Percentiles rank a stretch among this genome's conserved stretches.
Conservation (phyloP, 306 rosid genomes). For the Ormosia emarginata region DNA sequence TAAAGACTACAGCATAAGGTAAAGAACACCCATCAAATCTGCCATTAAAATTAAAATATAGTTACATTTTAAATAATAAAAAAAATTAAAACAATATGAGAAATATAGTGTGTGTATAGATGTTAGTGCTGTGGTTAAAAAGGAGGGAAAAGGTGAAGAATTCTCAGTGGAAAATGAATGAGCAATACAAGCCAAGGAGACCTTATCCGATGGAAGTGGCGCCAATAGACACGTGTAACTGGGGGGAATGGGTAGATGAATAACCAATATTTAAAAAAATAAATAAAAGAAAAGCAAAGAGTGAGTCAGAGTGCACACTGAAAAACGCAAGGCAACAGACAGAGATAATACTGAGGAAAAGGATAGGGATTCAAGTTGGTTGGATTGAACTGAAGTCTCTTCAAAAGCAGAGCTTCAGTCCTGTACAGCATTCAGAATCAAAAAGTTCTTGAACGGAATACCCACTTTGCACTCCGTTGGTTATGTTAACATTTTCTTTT, state of each 20-base stretch:
- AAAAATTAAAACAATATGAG: not conserved
- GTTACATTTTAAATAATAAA: not conserved
- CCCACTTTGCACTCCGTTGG: constrained; percentile 22
- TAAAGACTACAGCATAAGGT: no score
- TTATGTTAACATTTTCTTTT: not conserved
- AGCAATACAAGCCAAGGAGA: constrained; percentile 25
- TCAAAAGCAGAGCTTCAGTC: constrained; percentile 30
- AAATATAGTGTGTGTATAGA: not conserved
- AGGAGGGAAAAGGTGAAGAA: not conserved
- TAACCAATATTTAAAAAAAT: not conserved
- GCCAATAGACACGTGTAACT: constrained; percentile 38
- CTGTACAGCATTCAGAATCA: not conserved
- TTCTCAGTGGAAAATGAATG: constrained; percentile 2
- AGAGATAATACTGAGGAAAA: not conserved
- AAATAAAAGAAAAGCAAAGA: not conserved
- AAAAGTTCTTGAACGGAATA: constrained; percentile 24
- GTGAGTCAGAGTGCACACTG: constrained; percentile 42
- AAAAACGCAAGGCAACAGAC: constrained; percentile 3
- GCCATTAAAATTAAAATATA: no score
- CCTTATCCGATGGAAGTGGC: constrained; percentile 47
- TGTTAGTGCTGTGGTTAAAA: not conserved
- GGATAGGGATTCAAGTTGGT: constrained; percentile 16
- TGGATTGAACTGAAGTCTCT: constrained; percentile 10
- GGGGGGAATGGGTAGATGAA: constrained; percentile 34
- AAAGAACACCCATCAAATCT: no score